Conservation (phyloP, 345 rosid species). For the Populus nigra region DNA sequence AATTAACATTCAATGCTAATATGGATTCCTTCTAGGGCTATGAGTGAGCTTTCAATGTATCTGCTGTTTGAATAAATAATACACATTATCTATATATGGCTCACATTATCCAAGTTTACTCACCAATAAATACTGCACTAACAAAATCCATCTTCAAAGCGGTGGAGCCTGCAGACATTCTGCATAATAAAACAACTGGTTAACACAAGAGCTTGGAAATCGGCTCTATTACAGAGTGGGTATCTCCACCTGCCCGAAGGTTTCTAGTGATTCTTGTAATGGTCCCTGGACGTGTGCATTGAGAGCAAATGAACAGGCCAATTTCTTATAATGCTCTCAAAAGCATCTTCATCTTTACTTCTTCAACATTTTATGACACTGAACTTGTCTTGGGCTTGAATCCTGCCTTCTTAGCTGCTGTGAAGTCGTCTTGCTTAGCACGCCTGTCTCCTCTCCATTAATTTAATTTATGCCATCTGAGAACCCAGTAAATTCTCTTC, state of each 20-base stretch:
- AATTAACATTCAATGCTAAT: no score
- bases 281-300: slow-evolving; percentile 20
- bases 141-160: slow-evolving; percentile 13
- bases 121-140: slow-evolving; percentile 1
- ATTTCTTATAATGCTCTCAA: slow-evolving; percentile 24
- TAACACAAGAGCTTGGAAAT: slow-evolving; percentile 22
- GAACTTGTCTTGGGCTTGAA: no score
- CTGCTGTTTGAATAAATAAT: slow-evolving; percentile 9
- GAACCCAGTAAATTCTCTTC: slow-evolving; percentile 16
- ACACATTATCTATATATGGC: background rate
- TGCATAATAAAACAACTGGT: slow-evolving; percentile 20
- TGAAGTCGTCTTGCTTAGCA: slow-evolving; percentile 20
- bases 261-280: slow-evolving; percentile 22
- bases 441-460: slow-evolving; percentile 12
- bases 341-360: background rate
- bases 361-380: background rate
- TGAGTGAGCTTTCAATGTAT: background rate
- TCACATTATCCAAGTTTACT: background rate
- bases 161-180: slow-evolving; percentile 20
- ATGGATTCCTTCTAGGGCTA: background rate
- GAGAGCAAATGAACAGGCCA: slow-evolving; percentile 25
- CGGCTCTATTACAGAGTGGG: slow-evolving; percentile 11
- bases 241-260: slow-evolving; percentile 21
- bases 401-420: slow-evolving; percentile 1
- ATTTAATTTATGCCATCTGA: slow-evolving; percentile 25